Conservation (phyloP, 208 protist species). For the Wallacemonas sp. region DNA sequence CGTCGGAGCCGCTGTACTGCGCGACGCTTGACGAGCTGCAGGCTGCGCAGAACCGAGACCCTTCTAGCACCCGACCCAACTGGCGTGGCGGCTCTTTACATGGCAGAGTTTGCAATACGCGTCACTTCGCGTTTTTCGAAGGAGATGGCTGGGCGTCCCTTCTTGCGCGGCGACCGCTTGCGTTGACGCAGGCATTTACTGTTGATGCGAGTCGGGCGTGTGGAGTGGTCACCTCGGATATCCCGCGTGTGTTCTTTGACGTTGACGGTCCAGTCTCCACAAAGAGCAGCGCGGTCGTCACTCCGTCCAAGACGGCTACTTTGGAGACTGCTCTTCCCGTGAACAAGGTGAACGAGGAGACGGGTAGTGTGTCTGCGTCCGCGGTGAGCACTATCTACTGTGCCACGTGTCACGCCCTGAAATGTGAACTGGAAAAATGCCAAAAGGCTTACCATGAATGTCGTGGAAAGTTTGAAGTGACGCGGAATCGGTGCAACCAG, state of each 20-base stretch:
- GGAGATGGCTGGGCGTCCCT: slow-evolving; percentile 13
- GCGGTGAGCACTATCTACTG: slow-evolving; percentile 1
- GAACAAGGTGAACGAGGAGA: no score
- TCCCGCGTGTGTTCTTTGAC: slow-evolving; percentile 4
- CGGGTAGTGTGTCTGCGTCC: not conserved
- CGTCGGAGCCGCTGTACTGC: slow-evolving; percentile 21
- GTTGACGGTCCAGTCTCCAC: not conserved
- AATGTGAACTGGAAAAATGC: slow-evolving; percentile 1
- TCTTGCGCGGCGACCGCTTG: slow-evolving; percentile 1
- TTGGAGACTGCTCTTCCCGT: no score
- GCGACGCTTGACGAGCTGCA: slow-evolving; percentile 22
- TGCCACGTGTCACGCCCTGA: not conserved
- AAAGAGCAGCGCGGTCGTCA: not conserved
- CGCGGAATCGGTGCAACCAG: not conserved
- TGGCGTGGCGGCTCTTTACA: not conserved
- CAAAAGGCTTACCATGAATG: slow-evolving; percentile 7
- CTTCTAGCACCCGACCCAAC: no score
- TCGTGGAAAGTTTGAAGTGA: not conserved
- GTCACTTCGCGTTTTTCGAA: slow-evolving; percentile 11
- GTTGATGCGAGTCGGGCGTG: slow-evolving; percentile 10
- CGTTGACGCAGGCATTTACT: slow-evolving; percentile 11
- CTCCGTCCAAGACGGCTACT: no score
- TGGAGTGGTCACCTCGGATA: slow-evolving; percentile 10
- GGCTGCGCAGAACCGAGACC: not conserved
- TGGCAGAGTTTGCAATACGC: not conserved